Percentiles rank a stretch among this genome's conserved stretches.
phyloP scores from a whole-genome alignment of 2,329 filamentous ascomycete species.

The Botrytis elliptica region DNA sequence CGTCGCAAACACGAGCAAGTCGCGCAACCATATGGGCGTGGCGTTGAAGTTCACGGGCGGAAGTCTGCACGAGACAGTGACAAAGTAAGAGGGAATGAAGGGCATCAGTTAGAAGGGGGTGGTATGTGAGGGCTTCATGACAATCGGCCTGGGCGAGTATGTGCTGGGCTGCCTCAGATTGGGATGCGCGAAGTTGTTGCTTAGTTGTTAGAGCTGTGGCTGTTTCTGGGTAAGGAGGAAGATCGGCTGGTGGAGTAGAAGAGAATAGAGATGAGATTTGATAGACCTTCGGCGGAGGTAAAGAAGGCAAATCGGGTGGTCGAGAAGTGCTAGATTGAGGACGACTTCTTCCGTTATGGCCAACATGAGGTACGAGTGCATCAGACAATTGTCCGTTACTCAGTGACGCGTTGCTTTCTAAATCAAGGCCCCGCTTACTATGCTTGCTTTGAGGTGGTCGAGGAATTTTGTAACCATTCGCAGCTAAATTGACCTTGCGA shows the following conservation, averaged over 20 bases:
- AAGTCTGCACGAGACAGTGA: slow-evolving; percentile 77
- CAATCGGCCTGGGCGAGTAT: slow-evolving; percentile 45
- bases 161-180: slow-evolving; percentile 37
- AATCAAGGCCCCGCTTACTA: slow-evolving; percentile 31
- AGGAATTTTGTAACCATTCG: slow-evolving; percentile 47
- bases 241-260: slow-evolving; percentile 60
- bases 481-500: slow-evolving; percentile 56
- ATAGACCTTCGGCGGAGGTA: slow-evolving; percentile 50
- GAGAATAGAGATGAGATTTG: slow-evolving; percentile 67
- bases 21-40: slow-evolving; percentile 81
- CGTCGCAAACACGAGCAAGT: slow-evolving; percentile 70
- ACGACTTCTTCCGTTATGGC: slow-evolving; percentile 36
- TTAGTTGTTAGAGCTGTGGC: slow-evolving; percentile 38
- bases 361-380: slow-evolving; percentile 46
- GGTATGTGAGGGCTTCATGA: slow-evolving; percentile 72
- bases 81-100: slow-evolving; percentile 76
- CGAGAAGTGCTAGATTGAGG: slow-evolving; percentile 36
- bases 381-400: slow-evolving; percentile 41
- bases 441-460: slow-evolving; percentile 34
- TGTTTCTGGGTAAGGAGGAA: slow-evolving; percentile 64
- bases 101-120: slow-evolving; percentile 75
- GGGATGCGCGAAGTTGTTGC: slow-evolving; percentile 36
- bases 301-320: slow-evolving; percentile 42
- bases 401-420: slow-evolving; percentile 37
- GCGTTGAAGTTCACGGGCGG: slow-evolving; percentile 71